These are phyloP conservation scores for Taphrina pruni DNA, from an alignment of 1,139 yeast species.

Conservation along the genomic window DNA sequence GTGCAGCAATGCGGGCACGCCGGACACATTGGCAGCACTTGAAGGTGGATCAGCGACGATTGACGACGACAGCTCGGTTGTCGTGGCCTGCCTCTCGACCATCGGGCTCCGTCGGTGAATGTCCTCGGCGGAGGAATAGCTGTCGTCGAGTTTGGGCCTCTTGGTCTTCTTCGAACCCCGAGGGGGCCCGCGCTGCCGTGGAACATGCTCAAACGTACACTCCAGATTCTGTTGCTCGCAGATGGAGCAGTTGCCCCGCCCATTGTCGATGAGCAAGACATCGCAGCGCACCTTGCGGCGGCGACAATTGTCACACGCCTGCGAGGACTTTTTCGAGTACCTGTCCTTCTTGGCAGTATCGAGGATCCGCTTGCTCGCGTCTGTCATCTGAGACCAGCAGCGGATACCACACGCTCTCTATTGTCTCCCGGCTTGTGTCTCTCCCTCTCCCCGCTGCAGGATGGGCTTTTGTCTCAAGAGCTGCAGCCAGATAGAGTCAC, in stretches of 20 bases:
- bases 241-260: slow-evolving; percentile 5
- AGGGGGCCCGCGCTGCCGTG: slow-evolving; percentile 22
- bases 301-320: slow-evolving; percentile 40
- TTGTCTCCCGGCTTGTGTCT: no score
- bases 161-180: slow-evolving; percentile 14
- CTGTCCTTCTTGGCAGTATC: slow-evolving; percentile 8
- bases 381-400: not conserved
- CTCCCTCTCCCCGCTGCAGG: no score
- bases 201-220: slow-evolving; percentile 24
- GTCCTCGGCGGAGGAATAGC: slow-evolving; percentile 12
- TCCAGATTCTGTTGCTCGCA: slow-evolving; percentile 17
- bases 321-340: slow-evolving; percentile 39
- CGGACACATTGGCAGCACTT: not conserved
- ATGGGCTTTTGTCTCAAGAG: no score
- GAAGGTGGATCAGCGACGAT: no score
- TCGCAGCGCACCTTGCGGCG: slow-evolving; percentile 40
- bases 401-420: no score
- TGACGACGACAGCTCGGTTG: not conserved
- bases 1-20: not conserved
- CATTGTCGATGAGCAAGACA: slow-evolving; percentile 10
- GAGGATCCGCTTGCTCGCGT: not conserved
- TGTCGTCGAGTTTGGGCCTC: not conserved
- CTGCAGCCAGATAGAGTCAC: no score
- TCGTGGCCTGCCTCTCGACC: not conserved
- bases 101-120: not conserved